A percentile compares a stretch with the other conserved stretches of the same genome.
These are phyloP conservation scores for Hamigera avellanea DNA, from an alignment of 495 filamentous ascomycete genomes.

Conservation along the genomic window DNA sequence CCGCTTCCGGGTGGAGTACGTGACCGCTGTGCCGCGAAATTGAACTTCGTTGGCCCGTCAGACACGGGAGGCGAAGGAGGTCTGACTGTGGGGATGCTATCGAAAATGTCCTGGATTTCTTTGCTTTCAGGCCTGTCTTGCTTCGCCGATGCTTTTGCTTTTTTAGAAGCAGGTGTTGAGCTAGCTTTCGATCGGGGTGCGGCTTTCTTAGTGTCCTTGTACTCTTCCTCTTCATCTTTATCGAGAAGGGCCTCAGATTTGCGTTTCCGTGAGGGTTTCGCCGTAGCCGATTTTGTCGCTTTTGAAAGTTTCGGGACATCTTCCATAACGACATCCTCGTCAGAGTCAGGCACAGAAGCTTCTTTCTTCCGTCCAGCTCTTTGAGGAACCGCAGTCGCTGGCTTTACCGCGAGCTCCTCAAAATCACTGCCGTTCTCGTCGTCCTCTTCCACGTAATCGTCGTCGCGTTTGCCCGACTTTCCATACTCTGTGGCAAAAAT, in stretches of 20 bases:
- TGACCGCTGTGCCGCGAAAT: constrained; percentile 45
- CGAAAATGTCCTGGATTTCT: constrained; percentile 69
- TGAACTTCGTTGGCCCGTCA: constrained; percentile 56
- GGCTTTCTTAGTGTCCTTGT: constrained; percentile 22
- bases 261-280: constrained; percentile 45
- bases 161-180: constrained; percentile 38
- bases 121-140: constrained; percentile 50
- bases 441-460: constrained; percentile 56
- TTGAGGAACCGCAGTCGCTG: constrained; percentile 15
- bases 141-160: constrained; percentile 52
- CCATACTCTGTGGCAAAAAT: constrained; percentile 56
- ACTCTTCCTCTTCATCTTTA: constrained; percentile 28
- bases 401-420: constrained; percentile 26
- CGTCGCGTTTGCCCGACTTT: constrained; percentile 50
- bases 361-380: constrained; percentile 32
- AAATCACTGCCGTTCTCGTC: constrained; percentile 44
- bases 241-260: constrained; percentile 41
- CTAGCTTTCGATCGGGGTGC: constrained; percentile 17
- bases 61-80: constrained; percentile 68
- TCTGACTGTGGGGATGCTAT: constrained; percentile 69
- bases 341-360: constrained; percentile 25
- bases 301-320: constrained; percentile 29
- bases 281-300: constrained; percentile 21
- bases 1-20: constrained; percentile 48
- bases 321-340: constrained; percentile 39